phyloP scores from a whole-genome alignment of 1,139 yeast species.

The Yamadazyma siamensis region DNA sequence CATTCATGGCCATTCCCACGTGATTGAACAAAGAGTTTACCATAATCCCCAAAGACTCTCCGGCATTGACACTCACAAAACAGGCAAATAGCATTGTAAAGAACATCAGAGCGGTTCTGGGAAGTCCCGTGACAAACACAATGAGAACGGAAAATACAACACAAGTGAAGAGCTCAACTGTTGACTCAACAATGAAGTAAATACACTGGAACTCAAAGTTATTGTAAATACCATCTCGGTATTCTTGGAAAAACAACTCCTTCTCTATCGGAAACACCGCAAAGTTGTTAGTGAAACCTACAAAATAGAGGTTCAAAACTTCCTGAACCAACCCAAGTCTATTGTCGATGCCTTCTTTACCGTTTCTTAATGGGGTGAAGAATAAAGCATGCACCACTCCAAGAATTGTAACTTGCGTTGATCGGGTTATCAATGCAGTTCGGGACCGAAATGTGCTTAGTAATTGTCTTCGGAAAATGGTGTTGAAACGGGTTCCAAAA shows the following conservation, averaged over 20 bases:
- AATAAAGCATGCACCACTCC: constrained; percentile 66
- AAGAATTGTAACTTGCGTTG: constrained; percentile 63
- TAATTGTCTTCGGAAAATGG: constrained; percentile 32
- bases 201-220: constrained; percentile 61
- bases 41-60: constrained; percentile 79
- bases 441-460: constrained; percentile 55
- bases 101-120: constrained; percentile 64
- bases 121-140: constrained; percentile 71
- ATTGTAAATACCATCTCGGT: constrained; percentile 70
- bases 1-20: constrained; percentile 75
- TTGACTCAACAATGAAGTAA: constrained; percentile 69
- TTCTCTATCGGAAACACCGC: constrained; percentile 74
- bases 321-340: constrained; percentile 78
- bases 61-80: constrained; percentile 61
- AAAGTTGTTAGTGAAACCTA: constrained; percentile 76
- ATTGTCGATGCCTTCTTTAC: constrained; percentile 56
- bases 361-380: constrained; percentile 65
- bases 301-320: constrained; percentile 66
- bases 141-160: constrained; percentile 57
- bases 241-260: constrained; percentile 75
- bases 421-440: constrained; percentile 62
- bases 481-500: constrained; percentile 21
- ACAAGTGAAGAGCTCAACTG: constrained; percentile 63
- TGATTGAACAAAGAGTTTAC: constrained; percentile 73
- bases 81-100: constrained; percentile 61